phyloP scores from a whole-genome alignment of 768 basidiomycete genomes.

The Hygrophoropsis aurantiaca region DNA sequence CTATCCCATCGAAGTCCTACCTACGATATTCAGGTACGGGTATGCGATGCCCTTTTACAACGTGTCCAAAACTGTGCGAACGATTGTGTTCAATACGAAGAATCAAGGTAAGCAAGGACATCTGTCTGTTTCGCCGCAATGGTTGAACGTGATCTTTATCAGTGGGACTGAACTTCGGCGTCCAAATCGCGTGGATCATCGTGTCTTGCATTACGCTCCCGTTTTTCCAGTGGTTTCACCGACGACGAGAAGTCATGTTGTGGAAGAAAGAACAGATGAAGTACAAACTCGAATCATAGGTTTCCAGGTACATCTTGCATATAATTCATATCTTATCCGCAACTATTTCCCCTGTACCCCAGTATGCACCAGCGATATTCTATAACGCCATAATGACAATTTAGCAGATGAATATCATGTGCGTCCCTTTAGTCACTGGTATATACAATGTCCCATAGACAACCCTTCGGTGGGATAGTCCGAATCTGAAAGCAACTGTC shows the following conservation, averaged over 20 bases:
- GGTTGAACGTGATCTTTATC: slow-evolving; percentile 2
- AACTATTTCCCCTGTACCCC: too few species aligned
- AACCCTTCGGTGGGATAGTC: too few species aligned
- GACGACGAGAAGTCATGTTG: slow-evolving; percentile 24
- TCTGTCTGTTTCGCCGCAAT: background rate
- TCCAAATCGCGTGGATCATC: slow-evolving; percentile 55
- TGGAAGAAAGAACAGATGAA: slow-evolving; percentile 6
- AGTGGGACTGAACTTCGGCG: slow-evolving; percentile 66
- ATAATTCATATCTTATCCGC: too few species aligned
- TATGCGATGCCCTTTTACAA: slow-evolving; percentile 76
- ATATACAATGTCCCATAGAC: too few species aligned
- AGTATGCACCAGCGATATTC: too few species aligned
- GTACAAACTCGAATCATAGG: too few species aligned
- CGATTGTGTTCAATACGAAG: slow-evolving; percentile 65
- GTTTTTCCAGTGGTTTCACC: slow-evolving; percentile 45
- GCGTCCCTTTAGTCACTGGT: too few species aligned
- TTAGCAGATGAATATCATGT: too few species aligned
- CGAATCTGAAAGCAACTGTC: too few species aligned
- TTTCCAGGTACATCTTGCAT: too few species aligned
- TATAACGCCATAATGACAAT: too few species aligned
- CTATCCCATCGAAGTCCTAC: slow-evolving; percentile 60
- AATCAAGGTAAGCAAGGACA: slow-evolving; percentile 46
- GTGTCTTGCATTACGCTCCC: slow-evolving; percentile 56
- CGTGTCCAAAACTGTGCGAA: slow-evolving; percentile 56
- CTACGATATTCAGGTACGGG: slow-evolving; percentile 61